Percentiles rank a stretch among this genome's conserved stretches.
Conservation (phyloP, 1,284 basidiomycete species). For the Fomitopsis pinicola region DNA sequence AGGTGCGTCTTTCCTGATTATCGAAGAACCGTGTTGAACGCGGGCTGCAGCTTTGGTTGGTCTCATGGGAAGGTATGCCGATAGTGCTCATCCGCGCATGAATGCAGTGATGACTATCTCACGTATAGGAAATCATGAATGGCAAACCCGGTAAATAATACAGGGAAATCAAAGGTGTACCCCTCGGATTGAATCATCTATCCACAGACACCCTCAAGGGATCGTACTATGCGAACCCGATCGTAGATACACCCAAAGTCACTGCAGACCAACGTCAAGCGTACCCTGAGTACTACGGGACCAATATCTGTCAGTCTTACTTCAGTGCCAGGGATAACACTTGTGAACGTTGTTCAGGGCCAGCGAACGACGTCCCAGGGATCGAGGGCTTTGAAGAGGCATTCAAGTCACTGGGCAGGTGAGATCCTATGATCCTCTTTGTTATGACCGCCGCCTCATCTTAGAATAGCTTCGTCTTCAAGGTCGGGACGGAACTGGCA, state of each 20-base stretch:
- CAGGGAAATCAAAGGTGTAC: background rate
- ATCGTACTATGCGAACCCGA: constrained; percentile 89
- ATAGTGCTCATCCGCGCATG: background rate
- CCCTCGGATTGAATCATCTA: background rate
- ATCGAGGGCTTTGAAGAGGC: constrained; percentile 78
- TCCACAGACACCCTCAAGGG: constrained; percentile 77
- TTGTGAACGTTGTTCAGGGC: constrained; percentile 51
- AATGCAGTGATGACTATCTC: background rate
- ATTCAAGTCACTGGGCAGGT: constrained; percentile 82
- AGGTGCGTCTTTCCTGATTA: constrained; percentile 42
- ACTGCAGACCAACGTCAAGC: constrained; percentile 42
- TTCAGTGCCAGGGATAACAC: background rate
- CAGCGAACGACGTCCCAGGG: constrained; percentile 48
- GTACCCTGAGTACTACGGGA: constrained; percentile 78
- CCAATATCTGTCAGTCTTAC: constrained; percentile 62
- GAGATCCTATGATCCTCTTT: constrained; percentile 13
- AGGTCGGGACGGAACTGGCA: constrained; percentile 77
- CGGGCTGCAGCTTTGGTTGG: constrained; percentile 70
- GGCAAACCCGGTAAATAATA: constrained; percentile 64
- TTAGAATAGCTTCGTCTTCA: constrained; percentile 61
- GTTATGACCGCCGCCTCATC: background rate
- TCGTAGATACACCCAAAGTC: constrained; percentile 61
- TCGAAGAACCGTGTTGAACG: background rate
- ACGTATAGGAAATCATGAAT: constrained; percentile 84
- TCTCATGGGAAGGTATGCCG: constrained; percentile 77